Evolutionary conservation across 805 yeast genomes (phyloP).

Genomic region (Lipomyces yamadae): DNA sequence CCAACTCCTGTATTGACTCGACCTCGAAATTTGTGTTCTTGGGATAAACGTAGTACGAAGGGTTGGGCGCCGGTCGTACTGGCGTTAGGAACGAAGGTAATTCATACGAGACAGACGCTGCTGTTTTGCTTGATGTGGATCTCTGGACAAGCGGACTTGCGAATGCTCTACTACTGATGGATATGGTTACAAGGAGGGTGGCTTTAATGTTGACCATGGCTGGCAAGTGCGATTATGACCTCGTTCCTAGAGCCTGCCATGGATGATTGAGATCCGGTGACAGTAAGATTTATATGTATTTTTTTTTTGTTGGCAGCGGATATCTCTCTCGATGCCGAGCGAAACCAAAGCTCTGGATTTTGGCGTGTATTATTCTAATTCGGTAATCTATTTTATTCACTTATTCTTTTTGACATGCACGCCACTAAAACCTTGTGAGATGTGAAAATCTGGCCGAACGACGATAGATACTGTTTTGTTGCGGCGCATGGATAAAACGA

Average conservation of each 20-base stretch:
- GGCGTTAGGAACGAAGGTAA: not conserved
- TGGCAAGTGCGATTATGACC: not conserved
- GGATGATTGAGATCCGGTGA: too few species aligned
- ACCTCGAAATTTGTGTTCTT: constrained; percentile 2
- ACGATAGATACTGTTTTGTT: too few species aligned
- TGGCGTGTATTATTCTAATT: too few species aligned
- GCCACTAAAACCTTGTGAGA: too few species aligned
- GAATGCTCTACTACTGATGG: not conserved
- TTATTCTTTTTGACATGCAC: too few species aligned
- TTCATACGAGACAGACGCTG: not conserved
- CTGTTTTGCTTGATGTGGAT: not conserved
- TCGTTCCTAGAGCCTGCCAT: not conserved
- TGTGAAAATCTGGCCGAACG: too few species aligned
- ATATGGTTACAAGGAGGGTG: not conserved
- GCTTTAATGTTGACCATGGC: not conserved
- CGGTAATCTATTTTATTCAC: too few species aligned
- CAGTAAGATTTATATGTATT: too few species aligned
- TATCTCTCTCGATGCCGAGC: too few species aligned
- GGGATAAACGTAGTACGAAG: not conserved
- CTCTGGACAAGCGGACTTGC: not conserved
- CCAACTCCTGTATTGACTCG: constrained; percentile 11
- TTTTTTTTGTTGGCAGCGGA: too few species aligned
- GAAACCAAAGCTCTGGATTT: too few species aligned
- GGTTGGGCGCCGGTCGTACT: not conserved
- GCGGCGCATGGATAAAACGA: too few species aligned